Base-by-base conservation (phyloP, 257 asterid genomes). In the Schizonepeta tenuifolia region DNA sequence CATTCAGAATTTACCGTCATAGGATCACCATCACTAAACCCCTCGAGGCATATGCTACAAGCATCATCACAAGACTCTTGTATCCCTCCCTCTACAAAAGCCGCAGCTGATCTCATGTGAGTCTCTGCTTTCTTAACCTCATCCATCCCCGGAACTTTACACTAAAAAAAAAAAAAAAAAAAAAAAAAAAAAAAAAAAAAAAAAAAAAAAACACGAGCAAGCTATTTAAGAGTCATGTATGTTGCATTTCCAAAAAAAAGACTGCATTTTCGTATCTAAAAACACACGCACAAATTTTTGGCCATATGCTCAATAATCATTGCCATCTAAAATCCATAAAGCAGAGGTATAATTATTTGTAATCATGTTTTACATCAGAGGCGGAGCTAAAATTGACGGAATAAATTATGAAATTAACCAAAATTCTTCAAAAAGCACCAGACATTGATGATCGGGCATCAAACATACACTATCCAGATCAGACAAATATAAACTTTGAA, bases 1-100 rank as follows among this genome's bases (percentile, higher is more conserved):
- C 65, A 65, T 51, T 5, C 20, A 55, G 49, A 79, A 10, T 63
- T 77, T 71, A 90, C 98, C 85, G 98, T 76, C 65, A 96, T 81
- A 67, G 98, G 98, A 80, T 93, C 90, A 46, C 88, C 78, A 71
- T 91, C 93, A 53, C 75, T 77, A 82, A 93, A 93, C 14, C 81
- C 86, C 83, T 93, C 98, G 36, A 93, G 97, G 85, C 98, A 93
- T 75, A 93, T 93, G 89, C 98, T 93, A 75, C 98, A 93, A 53
- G 97, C 70, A 84, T 91, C 98, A 76, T 89, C 97, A 85, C 96
- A 86, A 5, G 97, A 89, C 72, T 93, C 97, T 72, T 91, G 98
- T 73, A 89, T 73, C 67, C 98, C 98, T n/a, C 96, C 98, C 87
- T 91, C 96, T 18, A 93, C 96, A 76, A 93, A 93, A 71, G 98